phyloP scores from a whole-genome alignment of 2,329 filamentous ascomycete genomes.

The Pseudogymnoascus sp. region DNA sequence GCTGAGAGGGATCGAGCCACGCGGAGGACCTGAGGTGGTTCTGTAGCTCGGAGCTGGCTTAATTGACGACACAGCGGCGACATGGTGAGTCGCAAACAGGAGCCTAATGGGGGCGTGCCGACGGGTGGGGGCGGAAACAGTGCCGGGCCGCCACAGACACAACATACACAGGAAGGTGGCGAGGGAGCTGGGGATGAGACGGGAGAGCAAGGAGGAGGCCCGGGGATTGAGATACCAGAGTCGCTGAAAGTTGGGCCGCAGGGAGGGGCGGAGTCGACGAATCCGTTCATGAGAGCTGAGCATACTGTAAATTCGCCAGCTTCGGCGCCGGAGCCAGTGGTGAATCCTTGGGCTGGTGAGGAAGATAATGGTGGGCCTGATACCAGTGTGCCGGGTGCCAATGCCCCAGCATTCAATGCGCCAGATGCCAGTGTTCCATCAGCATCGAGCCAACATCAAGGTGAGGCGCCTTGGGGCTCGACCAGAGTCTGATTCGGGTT shows the following conservation, averaged over 20 bases:
- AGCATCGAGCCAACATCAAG: background rate
- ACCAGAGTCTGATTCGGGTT: background rate
- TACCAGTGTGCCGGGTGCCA: constrained; percentile 15
- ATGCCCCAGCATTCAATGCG: constrained; percentile 13
- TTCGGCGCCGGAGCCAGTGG: constrained; percentile 17
- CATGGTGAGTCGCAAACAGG: background rate
- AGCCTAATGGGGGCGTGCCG: background rate
- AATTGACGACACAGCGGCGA: background rate
- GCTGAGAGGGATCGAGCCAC: background rate
- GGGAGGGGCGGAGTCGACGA: constrained; percentile 18
- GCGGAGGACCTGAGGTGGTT: background rate
- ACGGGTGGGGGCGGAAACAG: background rate
- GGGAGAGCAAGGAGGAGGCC: background rate
- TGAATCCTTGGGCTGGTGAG: constrained; percentile 23
- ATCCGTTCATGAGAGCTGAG: constrained; percentile 21
- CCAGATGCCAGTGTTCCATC: constrained; percentile 12
- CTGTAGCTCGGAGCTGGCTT: background rate
- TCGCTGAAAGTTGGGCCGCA: constrained; percentile 22
- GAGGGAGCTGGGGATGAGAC: background rate
- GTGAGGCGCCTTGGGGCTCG: background rate
- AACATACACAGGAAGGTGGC: background rate
- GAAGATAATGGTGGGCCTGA: constrained; percentile 13
- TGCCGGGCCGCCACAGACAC: background rate
- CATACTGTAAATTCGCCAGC: constrained; percentile 10
- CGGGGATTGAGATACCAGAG: constrained; percentile 18